These are phyloP conservation scores for Sherardia arvensis DNA, from an alignment of 257 asterid species.

Conservation along the genomic window DNA sequence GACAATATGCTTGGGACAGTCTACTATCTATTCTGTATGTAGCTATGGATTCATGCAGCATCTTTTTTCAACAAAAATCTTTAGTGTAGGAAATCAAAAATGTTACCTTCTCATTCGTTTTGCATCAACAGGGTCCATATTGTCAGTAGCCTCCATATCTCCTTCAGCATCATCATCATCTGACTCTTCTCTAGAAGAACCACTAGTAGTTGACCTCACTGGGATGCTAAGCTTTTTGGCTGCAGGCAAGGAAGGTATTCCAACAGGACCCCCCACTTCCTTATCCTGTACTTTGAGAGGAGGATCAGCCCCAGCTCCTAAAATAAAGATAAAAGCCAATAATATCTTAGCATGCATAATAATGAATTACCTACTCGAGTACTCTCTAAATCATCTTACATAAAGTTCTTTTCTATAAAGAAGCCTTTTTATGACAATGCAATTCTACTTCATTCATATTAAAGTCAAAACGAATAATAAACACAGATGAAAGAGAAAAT, in stretches of 20 bases:
- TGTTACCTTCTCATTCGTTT: conserved; percentile 86
- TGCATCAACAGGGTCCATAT: conserved; percentile 56
- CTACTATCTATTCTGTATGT: not conserved
- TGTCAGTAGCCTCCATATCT: conserved; percentile 58
- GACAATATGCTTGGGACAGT: not conserved
- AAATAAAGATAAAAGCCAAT: conserved; percentile 9
- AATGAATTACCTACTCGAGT: not conserved
- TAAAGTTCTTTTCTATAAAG: not conserved
- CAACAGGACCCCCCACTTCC: conserved; percentile 41
- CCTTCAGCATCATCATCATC: conserved; percentile 90
- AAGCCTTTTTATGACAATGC: too few species aligned
- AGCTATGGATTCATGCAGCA: not conserved
- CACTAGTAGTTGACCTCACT: conserved; percentile 78
- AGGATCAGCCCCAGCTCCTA: conserved; percentile 40
- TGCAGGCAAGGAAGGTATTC: conserved; percentile 48
- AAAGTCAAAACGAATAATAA: not conserved
- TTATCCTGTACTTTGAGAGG: conserved; percentile 40
- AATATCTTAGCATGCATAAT: conserved; percentile 4
- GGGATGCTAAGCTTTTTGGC: conserved; percentile 46
- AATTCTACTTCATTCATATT: too few species aligned
- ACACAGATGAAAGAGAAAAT: not conserved
- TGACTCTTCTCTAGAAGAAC: conserved; percentile 80
- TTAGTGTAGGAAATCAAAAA: not conserved
- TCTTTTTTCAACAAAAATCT: not conserved
- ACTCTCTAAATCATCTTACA: not conserved